Evolutionary conservation across 2,329 filamentous ascomycete species (phyloP).

Genomic region (Xylaria sp.): DNA sequence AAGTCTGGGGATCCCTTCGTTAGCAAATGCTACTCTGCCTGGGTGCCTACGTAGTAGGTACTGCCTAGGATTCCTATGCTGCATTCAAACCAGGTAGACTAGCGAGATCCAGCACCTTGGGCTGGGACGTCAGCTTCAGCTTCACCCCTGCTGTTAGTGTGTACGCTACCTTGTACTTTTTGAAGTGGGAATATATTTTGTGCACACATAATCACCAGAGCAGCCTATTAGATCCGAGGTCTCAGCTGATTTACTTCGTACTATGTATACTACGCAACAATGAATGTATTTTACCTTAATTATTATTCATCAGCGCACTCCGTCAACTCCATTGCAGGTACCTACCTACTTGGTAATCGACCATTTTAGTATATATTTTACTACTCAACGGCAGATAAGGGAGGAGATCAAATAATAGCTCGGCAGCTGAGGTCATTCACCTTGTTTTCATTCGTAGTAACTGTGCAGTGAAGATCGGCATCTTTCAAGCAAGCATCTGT

Average conservation of each 20-base stretch:
- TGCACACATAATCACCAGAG: no score
- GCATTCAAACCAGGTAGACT: conserved; percentile 26
- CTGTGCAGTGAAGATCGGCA: conserved; percentile 10
- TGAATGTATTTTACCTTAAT: no score
- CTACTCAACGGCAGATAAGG: no score
- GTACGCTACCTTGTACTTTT: background rate
- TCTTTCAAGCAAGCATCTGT: background rate
- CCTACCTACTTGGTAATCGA: no score
- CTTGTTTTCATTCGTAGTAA: background rate
- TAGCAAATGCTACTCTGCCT: conserved; percentile 35
- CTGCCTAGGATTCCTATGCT: conserved; percentile 32
- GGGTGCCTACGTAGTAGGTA: background rate
- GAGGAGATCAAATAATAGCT: no score
- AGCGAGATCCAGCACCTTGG: conserved; percentile 40
- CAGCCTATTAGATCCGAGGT: no score
- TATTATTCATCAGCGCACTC: no score
- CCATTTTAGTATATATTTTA: no score
- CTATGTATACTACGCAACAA: no score
- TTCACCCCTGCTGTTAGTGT: conserved; percentile 19
- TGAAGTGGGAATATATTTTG: no score
- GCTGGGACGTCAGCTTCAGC: conserved; percentile 37
- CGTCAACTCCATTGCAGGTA: no score
- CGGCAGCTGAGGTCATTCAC: background rate
- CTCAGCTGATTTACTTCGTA: no score
- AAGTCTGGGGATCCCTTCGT: conserved; percentile 33